Evolutionary conservation across 129 eudicot species (phyloP), one percentile per base, ranked within the genome.

Genomic region (Pittosporum tobira): DNA sequence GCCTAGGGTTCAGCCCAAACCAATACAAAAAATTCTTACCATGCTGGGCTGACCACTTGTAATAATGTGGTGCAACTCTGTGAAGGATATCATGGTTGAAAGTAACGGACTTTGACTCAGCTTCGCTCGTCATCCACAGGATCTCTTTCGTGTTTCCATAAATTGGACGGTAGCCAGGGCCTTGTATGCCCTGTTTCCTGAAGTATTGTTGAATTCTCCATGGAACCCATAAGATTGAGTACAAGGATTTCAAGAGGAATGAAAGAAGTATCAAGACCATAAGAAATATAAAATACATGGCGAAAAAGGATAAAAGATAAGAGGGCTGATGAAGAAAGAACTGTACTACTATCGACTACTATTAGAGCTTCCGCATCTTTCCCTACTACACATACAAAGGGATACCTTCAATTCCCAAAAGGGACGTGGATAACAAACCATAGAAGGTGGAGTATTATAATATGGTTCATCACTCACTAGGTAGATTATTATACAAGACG

Each of bases 21-120:
- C 84, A 78, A 43, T 14, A 68, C 40, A 78, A 42, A 28, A 78
- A 69, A 31, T 70, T 78, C 52, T 63, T 77, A 1, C 78, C 78
- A 40, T 71, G 72, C 10, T 14, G 37, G 34, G 63, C 51, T 22
- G 78, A 62, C 82, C 82, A 77, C 15, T 44, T 68, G 36, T 59
- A 18, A 64, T 71, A 71, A 36, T 62, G 63, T 16, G 82, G 82
- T 25, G 53, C 14, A 23, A 72, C 70, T 15, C 78, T 59, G 12
- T 63, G 51, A 12, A 56, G 19, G 10, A 71, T 72, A 52, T 67
- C 64, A 47, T 72, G 77, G 62, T 61, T 55, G 51, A 73, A 48
- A 40, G 70, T 53, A 1, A 62, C 15, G 6, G 65, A 10, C 61
- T 74, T 76, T 4, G 53, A 50, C 21, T 61, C 63, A 11, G 65